These are phyloP conservation scores for Delitschia confertaspora DNA, from an alignment of 495 filamentous ascomycete species.

Conservation along the genomic window DNA sequence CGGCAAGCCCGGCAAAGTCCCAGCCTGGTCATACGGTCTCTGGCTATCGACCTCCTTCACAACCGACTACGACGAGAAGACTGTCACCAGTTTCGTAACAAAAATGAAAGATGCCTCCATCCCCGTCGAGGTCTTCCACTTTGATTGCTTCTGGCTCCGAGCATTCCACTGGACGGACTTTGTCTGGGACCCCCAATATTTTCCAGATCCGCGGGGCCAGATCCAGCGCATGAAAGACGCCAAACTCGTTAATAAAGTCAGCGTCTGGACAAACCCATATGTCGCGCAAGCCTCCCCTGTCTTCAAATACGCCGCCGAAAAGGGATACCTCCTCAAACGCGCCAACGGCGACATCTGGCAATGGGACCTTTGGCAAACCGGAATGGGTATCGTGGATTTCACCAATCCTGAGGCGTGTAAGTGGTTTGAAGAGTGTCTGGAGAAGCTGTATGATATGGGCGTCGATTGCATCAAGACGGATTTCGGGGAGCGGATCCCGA, in stretches of 20 bases:
- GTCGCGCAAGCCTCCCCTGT: constrained; percentile 57
- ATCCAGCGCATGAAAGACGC: constrained; percentile 55
- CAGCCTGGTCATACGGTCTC: constrained; percentile 61
- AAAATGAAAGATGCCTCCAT: constrained; percentile 57
- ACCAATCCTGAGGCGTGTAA: constrained; percentile 57
- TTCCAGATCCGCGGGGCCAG: constrained; percentile 57
- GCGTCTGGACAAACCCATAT: constrained; percentile 67
- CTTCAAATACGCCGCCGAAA: constrained; percentile 54
- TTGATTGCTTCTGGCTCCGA: constrained; percentile 60
- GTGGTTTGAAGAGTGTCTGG: constrained; percentile 52
- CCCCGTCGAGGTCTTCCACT: constrained; percentile 63
- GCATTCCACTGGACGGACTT: constrained; percentile 69
- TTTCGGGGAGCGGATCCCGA: constrained; percentile 62
- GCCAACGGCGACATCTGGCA: constrained; percentile 63
- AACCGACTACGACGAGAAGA: constrained; percentile 59
- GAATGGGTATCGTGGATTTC: constrained; percentile 67
- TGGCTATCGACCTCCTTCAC: constrained; percentile 66
- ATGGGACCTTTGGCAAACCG: constrained; percentile 67
- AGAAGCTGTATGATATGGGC: constrained; percentile 53
- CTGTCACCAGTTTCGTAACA: constrained; percentile 57
- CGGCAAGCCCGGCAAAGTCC: constrained; percentile 50
- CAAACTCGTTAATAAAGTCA: constrained; percentile 47
- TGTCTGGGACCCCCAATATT: constrained; percentile 57
- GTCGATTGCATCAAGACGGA: constrained; percentile 67
- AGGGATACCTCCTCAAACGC: constrained; percentile 61